phyloP scores from a whole-genome alignment of 108 stramenopile genomes.

The Nitzschia sp. region DNA sequence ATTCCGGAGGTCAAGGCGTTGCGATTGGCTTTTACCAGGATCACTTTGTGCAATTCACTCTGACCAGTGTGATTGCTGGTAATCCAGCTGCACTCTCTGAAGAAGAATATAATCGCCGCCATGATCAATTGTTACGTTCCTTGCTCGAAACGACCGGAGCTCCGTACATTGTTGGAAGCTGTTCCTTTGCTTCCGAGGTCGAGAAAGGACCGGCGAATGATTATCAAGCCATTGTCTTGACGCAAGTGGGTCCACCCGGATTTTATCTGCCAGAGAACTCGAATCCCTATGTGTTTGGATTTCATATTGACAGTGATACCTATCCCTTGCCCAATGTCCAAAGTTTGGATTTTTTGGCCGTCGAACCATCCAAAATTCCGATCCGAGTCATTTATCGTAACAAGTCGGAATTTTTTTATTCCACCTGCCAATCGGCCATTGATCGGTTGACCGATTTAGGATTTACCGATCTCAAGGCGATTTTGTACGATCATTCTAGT shows the following conservation, averaged over 20 bases:
- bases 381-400: constrained; percentile 39
- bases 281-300: constrained; percentile 62
- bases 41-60: constrained; percentile 45
- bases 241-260: constrained; percentile 57
- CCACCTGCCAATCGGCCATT: constrained; percentile 47
- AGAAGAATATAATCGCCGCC: constrained; percentile 30
- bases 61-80: constrained; percentile 54
- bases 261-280: constrained; percentile 33
- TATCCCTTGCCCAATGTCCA: constrained; percentile 43
- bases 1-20: constrained; percentile 41
- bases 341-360: constrained; percentile 33
- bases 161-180: constrained; percentile 54
- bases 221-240: constrained; percentile 40
- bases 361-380: constrained; percentile 14
- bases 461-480: constrained; percentile 22
- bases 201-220: constrained; percentile 42
- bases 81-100: constrained; percentile 12
- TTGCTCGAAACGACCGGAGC: constrained; percentile 29
- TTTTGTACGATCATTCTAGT: constrained; percentile 38
- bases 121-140: constrained; percentile 21
- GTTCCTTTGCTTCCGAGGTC: constrained; percentile 27
- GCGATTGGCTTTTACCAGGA: constrained; percentile 48
- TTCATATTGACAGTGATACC: constrained; percentile 51
- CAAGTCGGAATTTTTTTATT: constrained; percentile 48
- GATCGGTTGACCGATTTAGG: constrained; percentile 19